Evolutionary conservation across 768 basidiomycete species (phyloP), one percentile per base, ranked within the genome.

Genomic region (Naganishia vishniacii): DNA sequence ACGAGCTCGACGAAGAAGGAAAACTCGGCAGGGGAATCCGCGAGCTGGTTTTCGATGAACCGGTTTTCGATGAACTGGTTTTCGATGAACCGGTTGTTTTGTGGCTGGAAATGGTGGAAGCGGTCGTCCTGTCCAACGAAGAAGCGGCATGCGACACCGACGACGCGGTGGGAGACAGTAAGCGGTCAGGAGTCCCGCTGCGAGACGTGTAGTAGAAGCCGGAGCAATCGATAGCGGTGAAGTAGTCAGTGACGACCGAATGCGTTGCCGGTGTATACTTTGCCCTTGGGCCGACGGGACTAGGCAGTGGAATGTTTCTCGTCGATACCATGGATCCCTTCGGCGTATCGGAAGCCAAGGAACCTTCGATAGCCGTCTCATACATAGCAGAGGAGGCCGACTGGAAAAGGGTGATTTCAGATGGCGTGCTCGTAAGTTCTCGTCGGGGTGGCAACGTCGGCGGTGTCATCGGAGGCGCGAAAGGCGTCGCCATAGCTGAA

Each of bases 111-210:
- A 5, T 20, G 1, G 59, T 15, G 2, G 45, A 29, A 46, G 62
- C 25, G 9, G 62, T 45, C 34, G 18, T 37, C 5, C 61, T 29
- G 51, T 62, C 34, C 15, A 61, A 2, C 1, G 37, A 40, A 26
- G 61, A 62, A 4, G 61, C 61, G n/a, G 48, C 61, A 42, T 62
- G 61, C 13, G 32, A 51, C 3, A 29, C 61, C 3, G 61, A 62
- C 28, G 61, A 62, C 9, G 45, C 34, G 44, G 48, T 6, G 34
- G 34, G 28, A 32, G 47, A 48, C n/a, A n/a, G 9, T 28, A n/a
- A 37, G 25, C 32, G 32, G 23, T 15, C 29, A 26, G 42, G 58
- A 23, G 18, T 18, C 4, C 47, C 37, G 16, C 47, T 34, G 20
- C 49, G 25, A 2, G 61, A 20, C 0, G 48, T 44, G 28, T 62